Percentiles rank a stretch among this genome's conserved stretches.
phyloP scores from a whole-genome alignment of 169 alveolate species.

The Plasmodium vivax region DNA sequence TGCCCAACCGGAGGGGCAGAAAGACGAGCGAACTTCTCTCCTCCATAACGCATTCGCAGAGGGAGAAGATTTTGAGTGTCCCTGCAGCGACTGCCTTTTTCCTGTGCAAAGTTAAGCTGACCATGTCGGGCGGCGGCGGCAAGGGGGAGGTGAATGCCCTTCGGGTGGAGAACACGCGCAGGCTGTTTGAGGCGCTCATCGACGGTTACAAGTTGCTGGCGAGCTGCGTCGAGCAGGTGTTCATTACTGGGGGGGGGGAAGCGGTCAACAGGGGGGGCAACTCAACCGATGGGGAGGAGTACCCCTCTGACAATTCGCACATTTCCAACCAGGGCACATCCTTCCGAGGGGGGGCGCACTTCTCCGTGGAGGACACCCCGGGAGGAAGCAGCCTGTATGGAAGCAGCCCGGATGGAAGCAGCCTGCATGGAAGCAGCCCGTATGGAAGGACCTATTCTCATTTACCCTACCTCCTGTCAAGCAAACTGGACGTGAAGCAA shows the following conservation, averaged over 20 bases:
- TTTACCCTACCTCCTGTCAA: slow-evolving; percentile 32
- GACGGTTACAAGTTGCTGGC: slow-evolving; percentile 22
- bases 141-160: slow-evolving; percentile 4
- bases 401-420: neutral
- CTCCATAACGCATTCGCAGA: neutral
- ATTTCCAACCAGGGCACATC: neutral
- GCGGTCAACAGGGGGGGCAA: neutral
- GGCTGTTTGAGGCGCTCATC: slow-evolving; percentile 19
- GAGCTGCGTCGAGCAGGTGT: slow-evolving; percentile 21
- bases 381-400: neutral
- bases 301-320: neutral
- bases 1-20: neutral
- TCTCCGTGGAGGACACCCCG: neutral
- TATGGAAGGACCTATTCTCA: neutral
- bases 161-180: slow-evolving; percentile 33
- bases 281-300: neutral
- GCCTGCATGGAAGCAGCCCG: neutral
- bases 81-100: slow-evolving; percentile 67
- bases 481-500: slow-evolving; percentile 1
- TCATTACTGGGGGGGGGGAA: neutral
- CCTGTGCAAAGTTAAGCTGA: slow-evolving; percentile 48
- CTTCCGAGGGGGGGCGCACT: neutral
- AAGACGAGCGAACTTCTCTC: slow-evolving; percentile 32
- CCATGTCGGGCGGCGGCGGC: slow-evolving; percentile 13
- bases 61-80: slow-evolving; percentile 18